Evolutionary conservation across 2,329 filamentous ascomycete species (phyloP).

Genomic region (Teratosphaeria nubilosa): DNA sequence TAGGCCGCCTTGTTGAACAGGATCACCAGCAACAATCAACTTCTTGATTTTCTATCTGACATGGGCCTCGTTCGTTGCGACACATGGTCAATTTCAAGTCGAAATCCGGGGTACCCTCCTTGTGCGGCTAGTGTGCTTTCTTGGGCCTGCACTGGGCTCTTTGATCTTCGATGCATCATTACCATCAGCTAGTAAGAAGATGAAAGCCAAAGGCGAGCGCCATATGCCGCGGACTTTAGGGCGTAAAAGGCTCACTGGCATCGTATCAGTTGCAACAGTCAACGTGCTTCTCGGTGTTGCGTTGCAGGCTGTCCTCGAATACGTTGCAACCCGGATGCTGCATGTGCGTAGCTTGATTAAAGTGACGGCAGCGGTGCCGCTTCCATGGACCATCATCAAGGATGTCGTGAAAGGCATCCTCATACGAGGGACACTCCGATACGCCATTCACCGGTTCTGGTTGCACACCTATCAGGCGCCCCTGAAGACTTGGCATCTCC

Average conservation of each 20-base stretch:
- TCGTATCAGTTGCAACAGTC: slow-evolving; percentile 43
- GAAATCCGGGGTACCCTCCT: slow-evolving; percentile 62
- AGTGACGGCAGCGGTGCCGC: slow-evolving; percentile 49
- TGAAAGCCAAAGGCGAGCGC: slow-evolving; percentile 56
- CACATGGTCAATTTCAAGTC: slow-evolving; percentile 63
- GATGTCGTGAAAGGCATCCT: slow-evolving; percentile 45
- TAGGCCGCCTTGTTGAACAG: slow-evolving; percentile 21
- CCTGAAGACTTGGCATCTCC: slow-evolving; percentile 32
- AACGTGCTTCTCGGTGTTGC: slow-evolving; percentile 47
- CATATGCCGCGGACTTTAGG: slow-evolving; percentile 38
- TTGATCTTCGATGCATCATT: slow-evolving; percentile 61
- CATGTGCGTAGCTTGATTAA: slow-evolving; percentile 45
- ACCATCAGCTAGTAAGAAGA: slow-evolving; percentile 55
- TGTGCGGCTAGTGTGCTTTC: slow-evolving; percentile 59
- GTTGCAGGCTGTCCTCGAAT: slow-evolving; percentile 48
- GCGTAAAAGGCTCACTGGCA: slow-evolving; percentile 35
- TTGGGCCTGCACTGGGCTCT: slow-evolving; percentile 62
- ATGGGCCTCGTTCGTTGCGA: slow-evolving; percentile 74
- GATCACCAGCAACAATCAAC: slow-evolving; percentile 71
- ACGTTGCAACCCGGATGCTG: slow-evolving; percentile 43
- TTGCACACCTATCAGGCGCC: slow-evolving; percentile 46
- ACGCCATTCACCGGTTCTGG: slow-evolving; percentile 60
- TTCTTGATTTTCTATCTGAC: slow-evolving; percentile 84
- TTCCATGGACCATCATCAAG: slow-evolving; percentile 52
- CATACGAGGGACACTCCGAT: slow-evolving; percentile 55